phyloP scores from a whole-genome alignment of 768 basidiomycete species.

The Royoungia palumana region DNA sequence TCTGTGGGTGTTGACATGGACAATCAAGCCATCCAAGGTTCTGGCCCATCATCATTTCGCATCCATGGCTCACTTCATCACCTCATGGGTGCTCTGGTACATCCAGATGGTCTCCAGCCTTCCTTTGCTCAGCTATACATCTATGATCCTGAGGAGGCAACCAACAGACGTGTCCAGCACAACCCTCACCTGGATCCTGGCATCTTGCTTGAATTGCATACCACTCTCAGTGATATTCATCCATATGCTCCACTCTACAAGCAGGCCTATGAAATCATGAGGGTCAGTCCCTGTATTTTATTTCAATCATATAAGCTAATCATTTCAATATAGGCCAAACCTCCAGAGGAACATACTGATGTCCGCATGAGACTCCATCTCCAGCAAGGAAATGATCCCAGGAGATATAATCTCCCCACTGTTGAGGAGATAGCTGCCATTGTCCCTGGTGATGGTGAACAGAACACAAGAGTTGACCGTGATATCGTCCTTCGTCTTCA shows the following conservation, averaged over 20 bases:
- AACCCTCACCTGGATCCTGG: conserved; percentile 23
- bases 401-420: conserved; percentile 44
- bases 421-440: conserved; percentile 42
- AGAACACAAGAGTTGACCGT: conserved; percentile 4
- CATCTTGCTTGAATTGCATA: conserved; percentile 26
- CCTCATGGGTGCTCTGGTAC: conserved; percentile 30
- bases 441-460: conserved; percentile 32
- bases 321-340: conserved; percentile 6
- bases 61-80: conserved; percentile 39
- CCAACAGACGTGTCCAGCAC: conserved; percentile 17
- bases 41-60: neutral
- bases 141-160: conserved; percentile 37
- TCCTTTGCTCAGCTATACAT: conserved; percentile 42
- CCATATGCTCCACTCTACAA: conserved; percentile 30
- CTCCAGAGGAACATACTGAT: conserved; percentile 13
- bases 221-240: conserved; percentile 17
- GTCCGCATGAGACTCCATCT: conserved; percentile 8
- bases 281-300: too few species aligned
- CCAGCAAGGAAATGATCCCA: conserved; percentile 21
- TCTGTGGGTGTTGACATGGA: too few species aligned
- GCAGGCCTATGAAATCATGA: conserved; percentile 33
- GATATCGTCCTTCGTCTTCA: conserved; percentile 36
- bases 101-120: conserved; percentile 18
- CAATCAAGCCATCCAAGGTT: neutral
- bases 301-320: neutral